Evolutionary conservation across 1,139 yeast genomes (phyloP).

Genomic region (Diutina scorzettiae): DNA sequence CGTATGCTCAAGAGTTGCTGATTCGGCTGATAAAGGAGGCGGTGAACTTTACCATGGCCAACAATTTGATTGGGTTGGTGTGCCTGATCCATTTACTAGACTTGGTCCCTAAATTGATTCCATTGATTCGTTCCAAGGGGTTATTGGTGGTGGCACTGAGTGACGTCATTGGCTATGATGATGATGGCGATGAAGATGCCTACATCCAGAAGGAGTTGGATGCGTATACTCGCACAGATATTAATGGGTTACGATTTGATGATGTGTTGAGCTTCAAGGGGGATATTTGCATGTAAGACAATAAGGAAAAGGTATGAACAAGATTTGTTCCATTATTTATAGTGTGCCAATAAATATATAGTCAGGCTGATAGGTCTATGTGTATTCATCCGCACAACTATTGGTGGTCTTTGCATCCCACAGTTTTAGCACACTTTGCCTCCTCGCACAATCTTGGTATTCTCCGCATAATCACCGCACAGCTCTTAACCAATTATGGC

Average conservation of each 20-base stretch:
- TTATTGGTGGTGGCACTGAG: conserved; percentile 67
- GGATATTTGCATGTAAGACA: conserved; percentile 53
- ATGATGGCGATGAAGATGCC: conserved; percentile 16
- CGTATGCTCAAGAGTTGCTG: conserved; percentile 27
- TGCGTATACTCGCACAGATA: conserved; percentile 39
- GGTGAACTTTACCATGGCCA: conserved; percentile 59
- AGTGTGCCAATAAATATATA: too few relatives aligned
- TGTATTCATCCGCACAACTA: too few relatives aligned
- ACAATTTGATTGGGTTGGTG: conserved; percentile 76
- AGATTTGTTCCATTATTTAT: too few relatives aligned
- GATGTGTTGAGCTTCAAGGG: conserved; percentile 62
- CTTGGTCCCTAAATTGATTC: conserved; percentile 66
- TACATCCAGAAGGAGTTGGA: conserved; percentile 24
- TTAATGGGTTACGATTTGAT: conserved; percentile 63
- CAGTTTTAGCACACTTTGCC: too few relatives aligned
- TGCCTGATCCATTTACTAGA: conserved; percentile 60
- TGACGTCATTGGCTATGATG: conserved; percentile 16
- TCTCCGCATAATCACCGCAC: too few relatives aligned
- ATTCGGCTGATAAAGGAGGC: conserved; percentile 38
- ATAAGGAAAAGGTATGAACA: too few relatives aligned
- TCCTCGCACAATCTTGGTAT: too few relatives aligned
- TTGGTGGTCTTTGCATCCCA: too few relatives aligned
- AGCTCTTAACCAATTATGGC: too few relatives aligned
- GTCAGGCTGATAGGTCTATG: too few relatives aligned
- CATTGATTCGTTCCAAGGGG: conserved; percentile 70